These are phyloP conservation scores for Russula sp. DNA, from an alignment of 768 basidiomycete genomes.

Conservation along the genomic window DNA sequence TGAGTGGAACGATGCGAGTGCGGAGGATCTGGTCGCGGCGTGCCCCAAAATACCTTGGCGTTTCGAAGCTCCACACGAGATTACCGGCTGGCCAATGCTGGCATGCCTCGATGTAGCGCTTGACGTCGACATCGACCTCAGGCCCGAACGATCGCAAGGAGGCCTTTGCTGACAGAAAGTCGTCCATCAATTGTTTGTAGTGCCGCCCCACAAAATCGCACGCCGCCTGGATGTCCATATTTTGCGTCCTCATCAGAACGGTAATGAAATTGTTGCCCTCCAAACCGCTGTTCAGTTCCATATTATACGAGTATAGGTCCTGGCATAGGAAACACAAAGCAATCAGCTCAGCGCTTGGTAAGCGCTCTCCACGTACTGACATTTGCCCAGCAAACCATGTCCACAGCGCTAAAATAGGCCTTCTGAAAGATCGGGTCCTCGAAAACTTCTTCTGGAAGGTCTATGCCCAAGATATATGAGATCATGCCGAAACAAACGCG, in stretches of 20 bases:
- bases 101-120: constrained; percentile 48
- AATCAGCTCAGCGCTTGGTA: not conserved
- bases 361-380: constrained; percentile 34
- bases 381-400: constrained; percentile 67
- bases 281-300: constrained; percentile 63
- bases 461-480: constrained; percentile 54
- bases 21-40: constrained; percentile 43
- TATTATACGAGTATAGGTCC: constrained; percentile 70
- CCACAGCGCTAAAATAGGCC: constrained; percentile 53
- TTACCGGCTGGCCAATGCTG: constrained; percentile 60
- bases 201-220: constrained; percentile 50
- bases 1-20: constrained; percentile 22
- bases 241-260: constrained; percentile 54
- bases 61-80: constrained; percentile 65
- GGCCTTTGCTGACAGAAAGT: constrained; percentile 42
- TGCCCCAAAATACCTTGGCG: constrained; percentile 60
- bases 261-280: constrained; percentile 64
- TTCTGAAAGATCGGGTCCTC: constrained; percentile 48
- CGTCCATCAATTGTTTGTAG: constrained; percentile 45
- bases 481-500: constrained; percentile 57
- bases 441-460: constrained; percentile 58
- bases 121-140: constrained; percentile 45
- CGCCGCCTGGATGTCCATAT: constrained; percentile 51
- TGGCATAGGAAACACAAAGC: constrained; percentile 25
- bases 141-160: constrained; percentile 45